Evolutionary conservation across 192 early-diverging fungal species (phyloP).

Genomic region (Coemansia sp.): DNA sequence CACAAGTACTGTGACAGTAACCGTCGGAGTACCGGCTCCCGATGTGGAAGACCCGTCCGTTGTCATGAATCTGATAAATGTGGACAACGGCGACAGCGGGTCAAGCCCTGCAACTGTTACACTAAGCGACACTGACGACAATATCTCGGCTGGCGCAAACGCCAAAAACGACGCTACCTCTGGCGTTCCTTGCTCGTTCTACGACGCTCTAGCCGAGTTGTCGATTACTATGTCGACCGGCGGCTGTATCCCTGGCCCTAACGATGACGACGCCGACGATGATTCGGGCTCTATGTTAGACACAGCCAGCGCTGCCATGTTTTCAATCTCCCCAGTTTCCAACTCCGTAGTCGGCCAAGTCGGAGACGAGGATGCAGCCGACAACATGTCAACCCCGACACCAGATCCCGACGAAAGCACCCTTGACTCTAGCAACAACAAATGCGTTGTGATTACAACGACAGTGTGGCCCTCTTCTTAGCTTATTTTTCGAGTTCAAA

Average conservation of each 20-base stretch:
- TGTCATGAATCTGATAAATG: conserved; percentile 6
- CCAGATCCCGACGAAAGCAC: background rate
- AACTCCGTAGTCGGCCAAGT: no score
- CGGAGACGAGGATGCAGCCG: background rate
- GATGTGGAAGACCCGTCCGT: background rate
- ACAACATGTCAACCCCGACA: background rate
- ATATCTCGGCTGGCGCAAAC: background rate
- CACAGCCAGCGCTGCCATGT: no score
- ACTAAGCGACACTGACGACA: background rate
- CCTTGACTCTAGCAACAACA: background rate
- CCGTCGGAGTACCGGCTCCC: background rate
- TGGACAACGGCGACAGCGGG: background rate
- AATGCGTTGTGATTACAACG: background rate
- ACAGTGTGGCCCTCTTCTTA: background rate
- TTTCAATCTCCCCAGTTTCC: no score
- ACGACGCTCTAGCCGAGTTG: background rate
- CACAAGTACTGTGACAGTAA: background rate
- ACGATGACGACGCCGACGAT: no score
- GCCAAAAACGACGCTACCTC: background rate
- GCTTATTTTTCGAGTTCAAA: background rate
- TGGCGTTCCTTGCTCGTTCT: conserved; percentile 2
- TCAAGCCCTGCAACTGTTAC: background rate
- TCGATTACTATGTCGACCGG: background rate
- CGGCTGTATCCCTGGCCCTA: background rate
- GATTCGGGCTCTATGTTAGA: no score